phyloP scores from a whole-genome alignment of 768 basidiomycete species.

The Favolaschia claudopus region DNA sequence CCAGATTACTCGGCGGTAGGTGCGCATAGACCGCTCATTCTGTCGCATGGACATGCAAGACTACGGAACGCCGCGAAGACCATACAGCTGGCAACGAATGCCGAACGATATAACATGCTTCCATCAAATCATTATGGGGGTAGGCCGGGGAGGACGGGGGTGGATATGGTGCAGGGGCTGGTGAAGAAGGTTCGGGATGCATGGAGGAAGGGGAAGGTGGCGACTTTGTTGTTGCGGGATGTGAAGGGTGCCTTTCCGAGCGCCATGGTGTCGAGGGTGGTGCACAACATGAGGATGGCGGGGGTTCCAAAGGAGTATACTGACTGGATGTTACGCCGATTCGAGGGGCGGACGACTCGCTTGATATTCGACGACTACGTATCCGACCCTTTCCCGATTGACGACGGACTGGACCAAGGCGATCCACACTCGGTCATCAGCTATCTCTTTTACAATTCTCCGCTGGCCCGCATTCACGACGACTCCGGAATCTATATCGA shows the following conservation, averaged over 20 bases:
- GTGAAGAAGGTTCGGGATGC: background rate
- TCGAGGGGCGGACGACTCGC: slow-evolving; percentile 28
- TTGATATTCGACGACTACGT: background rate
- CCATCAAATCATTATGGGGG: slow-evolving; percentile 36
- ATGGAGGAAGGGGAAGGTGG: background rate
- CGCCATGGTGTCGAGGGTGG: background rate
- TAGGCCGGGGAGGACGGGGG: slow-evolving; percentile 34
- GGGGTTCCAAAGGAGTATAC: slow-evolving; percentile 31
- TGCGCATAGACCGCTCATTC: slow-evolving; percentile 41
- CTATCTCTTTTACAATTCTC: background rate
- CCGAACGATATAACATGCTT: slow-evolving; percentile 30
- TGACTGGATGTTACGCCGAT: slow-evolving; percentile 19
- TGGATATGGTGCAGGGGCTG: slow-evolving; percentile 35
- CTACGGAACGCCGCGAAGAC: slow-evolving; percentile 15
- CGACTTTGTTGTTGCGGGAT: background rate
- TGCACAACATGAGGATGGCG: slow-evolving; percentile 20
- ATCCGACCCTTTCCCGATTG: background rate
- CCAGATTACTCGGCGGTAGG: slow-evolving; percentile 39
- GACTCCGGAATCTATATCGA: background rate
- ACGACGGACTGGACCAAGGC: background rate
- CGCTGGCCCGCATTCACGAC: background rate
- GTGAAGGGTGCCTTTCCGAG: background rate
- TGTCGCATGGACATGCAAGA: slow-evolving; percentile 28
- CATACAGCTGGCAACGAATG: slow-evolving; percentile 11
- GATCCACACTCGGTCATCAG: background rate